Evolutionary conservation across 805 yeast genomes (phyloP).

Genomic region (Wickerhamiella galacta): DNA sequence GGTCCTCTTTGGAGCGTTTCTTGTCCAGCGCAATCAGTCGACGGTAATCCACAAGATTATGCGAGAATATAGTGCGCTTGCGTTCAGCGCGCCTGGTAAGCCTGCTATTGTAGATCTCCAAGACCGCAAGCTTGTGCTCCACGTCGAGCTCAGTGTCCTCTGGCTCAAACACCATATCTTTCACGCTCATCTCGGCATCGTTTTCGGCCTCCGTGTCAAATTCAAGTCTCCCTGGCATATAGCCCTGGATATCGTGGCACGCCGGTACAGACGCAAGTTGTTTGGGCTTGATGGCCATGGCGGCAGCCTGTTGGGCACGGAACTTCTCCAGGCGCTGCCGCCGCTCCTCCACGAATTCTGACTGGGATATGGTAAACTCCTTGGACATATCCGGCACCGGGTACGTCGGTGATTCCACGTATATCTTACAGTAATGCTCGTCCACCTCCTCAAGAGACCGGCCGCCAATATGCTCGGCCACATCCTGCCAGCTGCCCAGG

Average conservation of each 20-base stretch:
- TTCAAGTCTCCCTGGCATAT: slow-evolving; percentile 96
- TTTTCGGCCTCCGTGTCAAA: slow-evolving; percentile 94
- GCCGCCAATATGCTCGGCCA: slow-evolving; percentile 92
- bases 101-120: slow-evolving; percentile 80
- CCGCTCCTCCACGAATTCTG: slow-evolving; percentile 50
- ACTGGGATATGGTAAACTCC: slow-evolving; percentile 49
- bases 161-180: slow-evolving; percentile 89
- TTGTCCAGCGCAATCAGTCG: slow-evolving; percentile 70
- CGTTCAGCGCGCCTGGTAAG: slow-evolving; percentile 86
- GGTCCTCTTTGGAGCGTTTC: slow-evolving; percentile 73
- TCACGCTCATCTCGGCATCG: slow-evolving; percentile 86
- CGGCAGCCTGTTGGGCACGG: slow-evolving; percentile 45
- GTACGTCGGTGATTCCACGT: slow-evolving; percentile 51
- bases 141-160: slow-evolving; percentile 82
- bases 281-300: slow-evolving; percentile 72
- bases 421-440: slow-evolving; percentile 58
- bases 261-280: slow-evolving; percentile 87
- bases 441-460: slow-evolving; percentile 84
- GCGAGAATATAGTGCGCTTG: slow-evolving; percentile 63
- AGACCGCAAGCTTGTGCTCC: slow-evolving; percentile 69
- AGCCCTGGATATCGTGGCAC: slow-evolving; percentile 94
- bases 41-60: slow-evolving; percentile 69
- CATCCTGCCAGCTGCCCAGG: slow-evolving; percentile 93
- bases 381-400: slow-evolving; percentile 81
- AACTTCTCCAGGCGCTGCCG: slow-evolving; percentile 58